These are phyloP conservation scores for Neostapfia colusana DNA, from an alignment of 176 grass and related monocot genomes.

Conservation along the genomic window DNA sequence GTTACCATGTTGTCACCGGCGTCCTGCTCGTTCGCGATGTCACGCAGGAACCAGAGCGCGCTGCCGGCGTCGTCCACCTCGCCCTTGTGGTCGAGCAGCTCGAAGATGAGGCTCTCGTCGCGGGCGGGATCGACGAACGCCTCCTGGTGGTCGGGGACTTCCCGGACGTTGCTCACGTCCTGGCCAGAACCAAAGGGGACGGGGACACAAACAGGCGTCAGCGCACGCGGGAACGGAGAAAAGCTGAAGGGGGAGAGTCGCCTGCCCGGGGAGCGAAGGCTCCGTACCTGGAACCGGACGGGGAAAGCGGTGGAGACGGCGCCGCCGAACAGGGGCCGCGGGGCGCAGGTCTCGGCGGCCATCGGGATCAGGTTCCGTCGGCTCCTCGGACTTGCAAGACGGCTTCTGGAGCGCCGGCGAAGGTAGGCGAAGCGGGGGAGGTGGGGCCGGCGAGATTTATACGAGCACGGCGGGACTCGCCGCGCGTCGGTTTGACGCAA, in stretches of 20 bases:
- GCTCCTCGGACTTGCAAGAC: not conserved
- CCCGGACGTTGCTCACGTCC: conserved; percentile 81
- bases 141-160: conserved; percentile 95
- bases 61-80: conserved; percentile 71
- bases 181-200: conserved; percentile 19
- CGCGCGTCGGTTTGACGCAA: conserved; percentile 44
- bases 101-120: conserved; percentile 91
- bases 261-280: no score
- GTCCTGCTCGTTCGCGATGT: conserved; percentile 86
- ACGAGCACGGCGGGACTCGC: not conserved
- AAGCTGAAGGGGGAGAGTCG: not conserved
- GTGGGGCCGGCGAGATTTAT: not conserved
- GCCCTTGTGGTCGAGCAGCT: conserved; percentile 84
- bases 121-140: conserved; percentile 69
- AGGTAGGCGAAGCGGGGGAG: not conserved
- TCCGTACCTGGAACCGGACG: conserved; percentile 63
- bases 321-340: conserved; percentile 73
- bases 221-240: not conserved
- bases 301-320: conserved; percentile 73
- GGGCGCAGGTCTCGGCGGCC: conserved; percentile 55
- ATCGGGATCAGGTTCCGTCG: conserved; percentile 26
- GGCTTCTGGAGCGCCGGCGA: conserved; percentile 34
- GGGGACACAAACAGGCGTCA: not conserved
- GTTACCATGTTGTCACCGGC: conserved; percentile 65
- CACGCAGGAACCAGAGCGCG: conserved; percentile 79